A percentile compares a stretch with the other conserved stretches of the same genome.
phyloP scores from a whole-genome alignment of 2,329 filamentous ascomycete genomes.

The Pseudocercospora fuligena region DNA sequence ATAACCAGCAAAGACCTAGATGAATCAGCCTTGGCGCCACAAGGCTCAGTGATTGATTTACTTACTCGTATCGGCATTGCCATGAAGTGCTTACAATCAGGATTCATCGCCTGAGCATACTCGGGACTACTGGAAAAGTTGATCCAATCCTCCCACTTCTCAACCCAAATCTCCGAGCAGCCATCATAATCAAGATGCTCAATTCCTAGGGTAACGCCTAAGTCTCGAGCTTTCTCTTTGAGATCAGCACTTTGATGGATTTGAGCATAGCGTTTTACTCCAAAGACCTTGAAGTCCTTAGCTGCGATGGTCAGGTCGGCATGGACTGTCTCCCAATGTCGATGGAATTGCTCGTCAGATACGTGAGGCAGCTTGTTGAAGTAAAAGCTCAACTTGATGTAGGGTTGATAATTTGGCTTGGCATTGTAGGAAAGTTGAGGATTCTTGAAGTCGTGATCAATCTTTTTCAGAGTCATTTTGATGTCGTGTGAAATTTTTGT shows the following conservation, averaged over 20 bases:
- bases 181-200: constrained; percentile 24
- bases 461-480: constrained; percentile 29
- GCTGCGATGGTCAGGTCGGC: constrained; percentile 39
- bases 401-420: constrained; percentile 41
- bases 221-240: constrained; percentile 20
- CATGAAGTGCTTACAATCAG: constrained; percentile 38
- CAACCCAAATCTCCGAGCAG: constrained; percentile 26
- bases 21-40: constrained; percentile 4
- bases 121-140: constrained; percentile 21
- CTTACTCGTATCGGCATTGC: constrained; percentile 16
- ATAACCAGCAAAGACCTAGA: constrained; percentile 40
- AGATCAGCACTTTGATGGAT: constrained; percentile 33
- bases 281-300: constrained; percentile 37
- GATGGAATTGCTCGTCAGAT: constrained; percentile 41
- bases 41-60: neutral
- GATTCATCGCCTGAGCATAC: constrained; percentile 18
- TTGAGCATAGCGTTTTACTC: constrained; percentile 38
- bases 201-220: constrained; percentile 15
- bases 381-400: constrained; percentile 40
- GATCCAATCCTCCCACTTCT: constrained; percentile 25
- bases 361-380: constrained; percentile 41
- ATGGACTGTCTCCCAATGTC: constrained; percentile 42
- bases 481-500: neutral
- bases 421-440: constrained; percentile 36
- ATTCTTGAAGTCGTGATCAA: constrained; percentile 36